Base-by-base conservation (phyloP, 352 stramenopile genomes). In the Stephanocyclus meneghinianus region DNA sequence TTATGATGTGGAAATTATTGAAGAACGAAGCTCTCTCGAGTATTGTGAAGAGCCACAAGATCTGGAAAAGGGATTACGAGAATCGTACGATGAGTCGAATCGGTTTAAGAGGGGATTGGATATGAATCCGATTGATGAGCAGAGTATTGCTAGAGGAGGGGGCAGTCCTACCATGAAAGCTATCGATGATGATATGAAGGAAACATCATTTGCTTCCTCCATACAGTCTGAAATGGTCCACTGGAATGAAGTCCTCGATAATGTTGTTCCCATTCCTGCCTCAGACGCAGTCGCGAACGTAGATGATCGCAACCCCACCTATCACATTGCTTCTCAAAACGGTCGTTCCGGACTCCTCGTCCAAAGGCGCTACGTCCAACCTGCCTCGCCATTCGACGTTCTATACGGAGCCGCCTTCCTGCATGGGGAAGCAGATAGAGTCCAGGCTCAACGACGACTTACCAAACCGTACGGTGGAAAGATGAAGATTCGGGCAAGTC, bases 321-420 rank as follows among this genome's bases (percentile, higher is more conserved):
- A 67, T 6, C 47, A 63, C 35, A 51, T 61, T 37, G 13, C 40
- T 10, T 29, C 16, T 26, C 15, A 51, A 16, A 40, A 74, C 35
- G 18, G 37, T 11, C 11, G 10, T 29, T 50, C 18, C 11, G 50
- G 32, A 0, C 21, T 76, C 9, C 21, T 76, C 30, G 69, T 76
- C 18, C 69, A 76, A 51, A 44, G 72, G 6, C 72, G 72, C 45
- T 80, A 80, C 21, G 62, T 78, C 16, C 71, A 73, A 63, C 61
- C 71, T 32, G 71, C 61, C 13, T 59, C 61, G 30, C 61, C 71
- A 44, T 60, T 78, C 32, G 71, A 78, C 18, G 61, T 78, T 11
- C 53, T 78, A 15, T 78, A 78, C 35, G 71, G 71, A 48, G 71
- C 71, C 10, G 56, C 71, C 44, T 78, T 78, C 42, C 53, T 78